Evolutionary conservation across 495 filamentous ascomycete species (phyloP).

Genomic region (Lepidopterella palustris): DNA sequence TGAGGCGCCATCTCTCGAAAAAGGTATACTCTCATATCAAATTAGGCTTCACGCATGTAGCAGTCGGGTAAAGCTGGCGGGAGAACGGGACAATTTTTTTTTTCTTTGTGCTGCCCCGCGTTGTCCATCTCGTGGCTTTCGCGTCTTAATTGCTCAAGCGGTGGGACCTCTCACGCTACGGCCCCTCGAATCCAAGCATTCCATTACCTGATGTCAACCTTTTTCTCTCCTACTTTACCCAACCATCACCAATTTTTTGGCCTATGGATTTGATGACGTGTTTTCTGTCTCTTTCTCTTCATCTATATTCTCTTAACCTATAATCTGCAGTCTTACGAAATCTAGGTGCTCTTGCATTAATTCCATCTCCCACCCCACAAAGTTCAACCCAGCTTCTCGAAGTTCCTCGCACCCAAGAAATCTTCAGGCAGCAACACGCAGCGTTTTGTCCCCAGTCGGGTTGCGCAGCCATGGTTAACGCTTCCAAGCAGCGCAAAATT

Average conservation of each 20-base stretch:
- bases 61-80: constrained; percentile 4
- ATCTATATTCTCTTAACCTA: neutral
- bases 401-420: too few species aligned
- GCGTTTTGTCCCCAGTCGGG: too few species aligned
- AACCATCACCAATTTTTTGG: neutral
- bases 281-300: neutral
- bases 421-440: neutral
- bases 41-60: neutral
- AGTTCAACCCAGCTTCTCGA: too few species aligned
- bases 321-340: too few species aligned
- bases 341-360: neutral
- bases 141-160: too few species aligned
- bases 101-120: constrained; percentile 1
- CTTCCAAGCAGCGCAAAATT: constrained; percentile 93
- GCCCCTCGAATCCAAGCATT: constrained; percentile 1
- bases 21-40: neutral
- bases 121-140: neutral
- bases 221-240: neutral
- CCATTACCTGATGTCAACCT: constrained; percentile 20
- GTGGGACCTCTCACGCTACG: neutral
- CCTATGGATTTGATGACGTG: neutral
- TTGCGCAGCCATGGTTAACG: too few species aligned
- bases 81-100: neutral
- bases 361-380: neutral
- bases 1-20: neutral